Percentiles rank a stretch among this genome's conserved stretches.
Conservation (phyloP, 2,329 filamentous ascomycete species). For the Aspergillus neoniger region DNA sequence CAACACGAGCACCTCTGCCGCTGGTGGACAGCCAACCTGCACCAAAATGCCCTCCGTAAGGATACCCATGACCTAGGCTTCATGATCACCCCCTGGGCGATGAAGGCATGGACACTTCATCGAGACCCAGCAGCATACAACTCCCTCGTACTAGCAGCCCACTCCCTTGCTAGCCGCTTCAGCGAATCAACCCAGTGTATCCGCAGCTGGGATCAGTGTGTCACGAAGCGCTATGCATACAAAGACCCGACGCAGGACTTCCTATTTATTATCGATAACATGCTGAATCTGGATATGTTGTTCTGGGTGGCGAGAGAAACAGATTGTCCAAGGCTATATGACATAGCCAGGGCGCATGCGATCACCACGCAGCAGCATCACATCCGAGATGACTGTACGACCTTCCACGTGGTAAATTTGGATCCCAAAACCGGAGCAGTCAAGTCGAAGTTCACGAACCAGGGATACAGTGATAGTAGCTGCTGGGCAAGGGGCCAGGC, state of each 20-base stretch:
- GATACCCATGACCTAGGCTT: conserved; percentile 60
- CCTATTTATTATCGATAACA: conserved; percentile 48
- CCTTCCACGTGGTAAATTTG: conserved; percentile 39
- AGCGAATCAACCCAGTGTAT: conserved; percentile 38
- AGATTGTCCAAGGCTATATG: conserved; percentile 21
- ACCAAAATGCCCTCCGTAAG: conserved; percentile 44
- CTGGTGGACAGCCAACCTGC: conserved; percentile 47
- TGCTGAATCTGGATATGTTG: conserved; percentile 45
- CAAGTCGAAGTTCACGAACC: conserved; percentile 27
- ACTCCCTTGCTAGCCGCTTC: conserved; percentile 43
- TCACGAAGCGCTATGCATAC: conserved; percentile 34
- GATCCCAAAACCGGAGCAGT: conserved; percentile 44
- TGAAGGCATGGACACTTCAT: conserved; percentile 51
- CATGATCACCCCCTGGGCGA: conserved; percentile 53
- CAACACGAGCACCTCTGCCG: conserved; percentile 32
- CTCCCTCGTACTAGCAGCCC: conserved; percentile 36
- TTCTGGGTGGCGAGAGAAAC: conserved; percentile 42
- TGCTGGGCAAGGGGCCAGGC: conserved; percentile 31
- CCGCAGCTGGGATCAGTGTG: conserved; percentile 49
- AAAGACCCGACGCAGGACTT: conserved; percentile 40
- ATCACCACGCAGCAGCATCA: conserved; percentile 44
- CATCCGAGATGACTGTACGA: conserved; percentile 35
- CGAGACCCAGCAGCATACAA: conserved; percentile 38
- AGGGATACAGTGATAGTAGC: conserved; percentile 28
- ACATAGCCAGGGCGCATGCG: conserved; percentile 39